Base-by-base conservation (phyloP, 495 filamentous ascomycete genomes). In the Jackrogersella minutella region DNA sequence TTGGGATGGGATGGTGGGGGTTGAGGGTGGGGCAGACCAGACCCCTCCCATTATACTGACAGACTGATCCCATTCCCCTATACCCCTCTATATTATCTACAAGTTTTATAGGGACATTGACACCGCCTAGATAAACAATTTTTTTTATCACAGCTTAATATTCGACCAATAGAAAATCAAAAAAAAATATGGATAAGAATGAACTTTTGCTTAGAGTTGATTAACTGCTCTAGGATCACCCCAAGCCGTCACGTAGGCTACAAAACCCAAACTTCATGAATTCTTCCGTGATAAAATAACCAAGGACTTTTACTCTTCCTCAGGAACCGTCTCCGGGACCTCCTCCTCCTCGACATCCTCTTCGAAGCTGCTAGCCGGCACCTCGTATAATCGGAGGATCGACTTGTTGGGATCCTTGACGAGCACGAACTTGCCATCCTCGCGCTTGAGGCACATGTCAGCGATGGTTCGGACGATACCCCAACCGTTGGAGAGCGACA, bases 381-480 rank as follows among this genome's bases (percentile, higher is more conserved):
- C 91, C 73, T 93, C 89, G 81, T 99, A 99, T 71, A 99, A 79
- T 64, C 96, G 86, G 57, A 99, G 85, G 43, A 97, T 89, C 31
- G 88, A 86, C 86, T 96, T 97, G 80, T 99, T 99, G 50, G 95
- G 95, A 74, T 99, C 95, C 90, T 91, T 90, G 58, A 88, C 86
- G 13, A 88, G 78, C 10, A 88, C 83, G 67, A 90, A 90, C 72
- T 92, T 90, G 51, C 88, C 90, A 67, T 92, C 90, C 16, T 84
- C 83, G 72, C 86, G 85, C 79, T 88, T 84, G 56, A 91, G 77
- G 68, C 85, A 87, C 86, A 97, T 96, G 78, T 99, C 95, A 59
- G 91, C 90, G 66, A 99, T 95, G 11, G 96, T 98, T 63, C 95
- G 91, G 40, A 99, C 96, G 57, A 99, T 98, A 79, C 94, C 95